These are phyloP conservation scores for Ajuga chamaepitys DNA, from an alignment of 257 asterid genomes.

Conservation along the genomic window DNA sequence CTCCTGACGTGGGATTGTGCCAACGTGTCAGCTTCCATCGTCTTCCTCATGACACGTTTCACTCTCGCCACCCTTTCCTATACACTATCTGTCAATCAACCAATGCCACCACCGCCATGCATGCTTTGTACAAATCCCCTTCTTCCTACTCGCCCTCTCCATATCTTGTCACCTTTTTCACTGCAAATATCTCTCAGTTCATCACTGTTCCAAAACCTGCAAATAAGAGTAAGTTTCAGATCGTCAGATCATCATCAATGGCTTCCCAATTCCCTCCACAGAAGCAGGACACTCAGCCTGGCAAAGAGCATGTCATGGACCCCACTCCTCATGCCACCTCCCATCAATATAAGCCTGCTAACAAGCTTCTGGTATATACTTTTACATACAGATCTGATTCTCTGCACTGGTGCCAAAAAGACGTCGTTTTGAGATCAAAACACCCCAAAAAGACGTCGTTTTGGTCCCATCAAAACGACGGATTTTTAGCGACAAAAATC, in stretches of 20 bases:
- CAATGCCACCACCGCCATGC: conserved; percentile 6
- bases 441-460: too few species aligned
- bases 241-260: conserved; percentile 52
- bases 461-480: too few species aligned
- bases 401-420: too few species aligned
- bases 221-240: background rate
- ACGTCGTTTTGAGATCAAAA: too few species aligned
- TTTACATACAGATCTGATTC: too few species aligned
- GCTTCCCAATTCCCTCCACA: conserved; percentile 66
- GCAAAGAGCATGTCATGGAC: conserved; percentile 72
- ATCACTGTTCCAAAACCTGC: background rate
- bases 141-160: background rate
- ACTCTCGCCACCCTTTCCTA: background rate
- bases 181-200: background rate
- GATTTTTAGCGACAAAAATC: too few species aligned
- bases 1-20: background rate
- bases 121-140: background rate
- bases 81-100: background rate
- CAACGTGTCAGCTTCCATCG: conserved; percentile 26
- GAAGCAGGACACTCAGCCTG: conserved; percentile 66
- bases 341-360: conserved; percentile 45
- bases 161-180: background rate
- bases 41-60: conserved; percentile 14
- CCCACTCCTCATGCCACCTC: conserved; percentile 41
- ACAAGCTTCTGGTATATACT: conserved; percentile 51